phyloP scores from a whole-genome alignment of 306 rosid genomes.

The Purshia tridentata region DNA sequence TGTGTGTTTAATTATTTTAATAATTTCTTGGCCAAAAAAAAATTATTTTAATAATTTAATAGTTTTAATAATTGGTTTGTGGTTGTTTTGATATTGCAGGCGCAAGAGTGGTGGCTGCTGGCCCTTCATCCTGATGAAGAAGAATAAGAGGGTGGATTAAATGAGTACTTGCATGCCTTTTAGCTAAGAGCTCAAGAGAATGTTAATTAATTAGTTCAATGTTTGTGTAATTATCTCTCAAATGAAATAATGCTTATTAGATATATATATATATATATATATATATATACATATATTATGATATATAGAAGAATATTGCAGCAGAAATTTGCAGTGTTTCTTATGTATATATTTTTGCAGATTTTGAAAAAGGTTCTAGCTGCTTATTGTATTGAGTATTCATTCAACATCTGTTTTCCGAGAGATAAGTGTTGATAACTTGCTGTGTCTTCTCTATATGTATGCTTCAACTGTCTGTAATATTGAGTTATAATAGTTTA shows the following conservation, averaged over 20 bases:
- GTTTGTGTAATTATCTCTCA: neutral
- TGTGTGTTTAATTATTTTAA: neutral
- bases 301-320: slow-evolving; percentile 1
- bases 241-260: neutral
- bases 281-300: no score
- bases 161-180: slow-evolving; percentile 3
- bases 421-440: slow-evolving; percentile 8
- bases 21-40: no score
- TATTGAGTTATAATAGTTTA: neutral
- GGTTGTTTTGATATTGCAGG: slow-evolving; percentile 14
- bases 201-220: neutral
- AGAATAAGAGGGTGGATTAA: slow-evolving; percentile 20
- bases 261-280: neutral
- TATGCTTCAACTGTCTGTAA: slow-evolving; percentile 1
- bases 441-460: neutral
- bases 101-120: slow-evolving; percentile 30
- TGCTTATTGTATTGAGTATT: neutral
- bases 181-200: slow-evolving; percentile 8
- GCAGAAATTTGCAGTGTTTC: neutral
- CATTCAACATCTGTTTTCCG: neutral
- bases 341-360: neutral
- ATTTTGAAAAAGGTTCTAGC: neutral
- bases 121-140: slow-evolving; percentile 23
- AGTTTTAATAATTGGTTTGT: neutral
- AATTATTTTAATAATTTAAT: neutral